Percentiles rank a stretch among this genome's conserved stretches.
Conservation (phyloP, 1,284 basidiomycete species). For the Tilletia indica region DNA sequence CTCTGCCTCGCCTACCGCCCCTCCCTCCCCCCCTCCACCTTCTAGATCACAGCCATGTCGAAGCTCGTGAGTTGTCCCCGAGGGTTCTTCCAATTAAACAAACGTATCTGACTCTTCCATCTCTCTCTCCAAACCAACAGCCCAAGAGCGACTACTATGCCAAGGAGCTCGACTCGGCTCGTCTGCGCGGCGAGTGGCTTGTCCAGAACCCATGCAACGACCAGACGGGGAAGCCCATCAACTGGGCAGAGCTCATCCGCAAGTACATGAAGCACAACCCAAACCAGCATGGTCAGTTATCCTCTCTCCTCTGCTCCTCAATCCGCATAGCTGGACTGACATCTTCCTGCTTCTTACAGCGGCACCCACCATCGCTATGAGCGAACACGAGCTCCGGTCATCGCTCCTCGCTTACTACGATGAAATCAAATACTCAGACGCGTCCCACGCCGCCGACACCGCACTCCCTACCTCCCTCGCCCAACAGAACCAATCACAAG, state of each 20-base stretch:
- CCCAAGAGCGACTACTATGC: slow-evolving; percentile 45
- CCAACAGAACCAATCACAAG: slow-evolving; percentile 20
- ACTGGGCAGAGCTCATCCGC: slow-evolving; percentile 54
- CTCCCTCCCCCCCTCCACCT: neutral
- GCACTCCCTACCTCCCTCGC: slow-evolving; percentile 23
- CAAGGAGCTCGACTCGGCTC: slow-evolving; percentile 47
- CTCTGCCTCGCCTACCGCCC: neutral
- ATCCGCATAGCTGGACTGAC: neutral
- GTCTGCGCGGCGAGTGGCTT: slow-evolving; percentile 47
- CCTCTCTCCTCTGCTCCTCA: neutral
- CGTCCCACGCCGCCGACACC: slow-evolving; percentile 38
- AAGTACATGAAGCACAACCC: slow-evolving; percentile 56
- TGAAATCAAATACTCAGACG: slow-evolving; percentile 37
- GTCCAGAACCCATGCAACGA: slow-evolving; percentile 31
- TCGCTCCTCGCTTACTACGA: slow-evolving; percentile 30
- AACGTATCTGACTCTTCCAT: neutral
- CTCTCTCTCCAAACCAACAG: slow-evolving; percentile 19
- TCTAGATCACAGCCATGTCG: slow-evolving; percentile 3
- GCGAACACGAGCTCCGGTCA: slow-evolving; percentile 41
- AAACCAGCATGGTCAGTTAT: slow-evolving; percentile 29
- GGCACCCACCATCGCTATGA: slow-evolving; percentile 28
- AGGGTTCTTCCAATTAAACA: no score
- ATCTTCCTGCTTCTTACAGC: slow-evolving; percentile 20
- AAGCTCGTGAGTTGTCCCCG: neutral
- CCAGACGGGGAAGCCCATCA: slow-evolving; percentile 20